A percentile compares a stretch with the other conserved stretches of the same genome.
Evolutionary conservation across 2,329 filamentous ascomycete genomes (phyloP).

Genomic region (Colletotrichum endophyticum): DNA sequence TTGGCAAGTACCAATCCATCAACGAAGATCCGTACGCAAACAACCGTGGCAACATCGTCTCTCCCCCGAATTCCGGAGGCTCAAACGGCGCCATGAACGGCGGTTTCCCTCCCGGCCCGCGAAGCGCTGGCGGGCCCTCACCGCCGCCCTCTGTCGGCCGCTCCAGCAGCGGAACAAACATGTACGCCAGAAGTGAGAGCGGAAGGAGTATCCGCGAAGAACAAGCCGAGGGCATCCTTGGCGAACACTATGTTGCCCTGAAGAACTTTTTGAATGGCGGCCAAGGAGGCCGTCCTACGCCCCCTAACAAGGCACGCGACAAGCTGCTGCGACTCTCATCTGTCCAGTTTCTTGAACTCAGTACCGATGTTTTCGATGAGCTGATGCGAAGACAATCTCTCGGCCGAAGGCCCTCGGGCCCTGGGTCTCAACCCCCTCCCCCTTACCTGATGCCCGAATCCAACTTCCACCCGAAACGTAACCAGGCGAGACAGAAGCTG

Average conservation of each 20-base stretch:
- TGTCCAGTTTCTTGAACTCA: slow-evolving; percentile 96
- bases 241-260: slow-evolving; percentile 82
- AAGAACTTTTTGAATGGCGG: slow-evolving; percentile 78
- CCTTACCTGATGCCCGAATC: slow-evolving; percentile 82
- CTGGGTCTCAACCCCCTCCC: slow-evolving; percentile 61
- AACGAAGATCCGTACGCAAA: slow-evolving; percentile 58
- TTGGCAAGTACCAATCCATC: slow-evolving; percentile 67
- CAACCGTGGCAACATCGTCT: slow-evolving; percentile 65
- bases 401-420: slow-evolving; percentile 58
- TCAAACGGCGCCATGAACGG: slow-evolving; percentile 64
- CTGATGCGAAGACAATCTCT: slow-evolving; percentile 82
- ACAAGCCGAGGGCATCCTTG: slow-evolving; percentile 65
- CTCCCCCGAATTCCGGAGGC: slow-evolving; percentile 73
- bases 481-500: slow-evolving; percentile 95
- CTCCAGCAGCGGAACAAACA: slow-evolving; percentile 79
- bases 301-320: slow-evolving; percentile 88
- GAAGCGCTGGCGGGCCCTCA: slow-evolving; percentile 70
- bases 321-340: slow-evolving; percentile 89
- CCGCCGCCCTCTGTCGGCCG: slow-evolving; percentile 87
- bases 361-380: slow-evolving; percentile 97
- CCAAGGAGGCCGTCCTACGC: slow-evolving; percentile 76
- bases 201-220: slow-evolving; percentile 67
- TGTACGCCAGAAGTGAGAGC: slow-evolving; percentile 71
- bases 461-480: slow-evolving; percentile 94
- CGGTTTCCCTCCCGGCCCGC: slow-evolving; percentile 58